phyloP scores from a whole-genome alignment of 352 stramenopile species.

The Pythium oligandrum region DNA sequence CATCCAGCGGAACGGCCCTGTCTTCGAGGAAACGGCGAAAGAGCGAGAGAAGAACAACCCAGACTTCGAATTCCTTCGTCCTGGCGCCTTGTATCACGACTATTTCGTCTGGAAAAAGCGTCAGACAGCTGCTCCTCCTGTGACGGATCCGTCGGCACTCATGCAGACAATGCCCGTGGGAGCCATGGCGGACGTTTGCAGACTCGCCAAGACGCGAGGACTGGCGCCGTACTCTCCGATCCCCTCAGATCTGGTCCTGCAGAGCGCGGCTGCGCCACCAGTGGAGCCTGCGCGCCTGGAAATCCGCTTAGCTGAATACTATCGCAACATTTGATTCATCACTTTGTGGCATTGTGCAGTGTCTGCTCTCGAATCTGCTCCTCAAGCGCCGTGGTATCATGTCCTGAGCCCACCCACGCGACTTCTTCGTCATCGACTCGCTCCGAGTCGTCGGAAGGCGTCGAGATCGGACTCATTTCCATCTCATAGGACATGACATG shows the following conservation, averaged over 20 bases:
- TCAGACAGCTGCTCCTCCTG: neutral
- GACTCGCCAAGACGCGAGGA: slow-evolving; percentile 25
- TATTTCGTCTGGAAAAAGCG: slow-evolving; percentile 38
- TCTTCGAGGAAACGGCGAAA: slow-evolving; percentile 42
- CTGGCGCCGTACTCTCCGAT: slow-evolving; percentile 37
- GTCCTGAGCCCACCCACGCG: no score
- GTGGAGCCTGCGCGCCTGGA: slow-evolving; percentile 49
- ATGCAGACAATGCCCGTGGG: slow-evolving; percentile 31
- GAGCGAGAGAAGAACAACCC: slow-evolving; percentile 47
- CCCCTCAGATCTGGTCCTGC: slow-evolving; percentile 28
- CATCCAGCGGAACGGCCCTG: slow-evolving; percentile 44
- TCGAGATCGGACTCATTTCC: no score
- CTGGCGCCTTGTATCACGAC: slow-evolving; percentile 35
- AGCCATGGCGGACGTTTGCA: slow-evolving; percentile 54
- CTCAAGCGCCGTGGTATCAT: no score
- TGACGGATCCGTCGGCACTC: neutral
- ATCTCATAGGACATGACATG: no score
- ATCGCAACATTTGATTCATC: slow-evolving; percentile 15
- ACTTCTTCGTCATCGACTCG: no score
- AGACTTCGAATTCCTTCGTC: slow-evolving; percentile 46
- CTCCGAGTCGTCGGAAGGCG: no score
- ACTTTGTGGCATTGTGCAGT: no score
- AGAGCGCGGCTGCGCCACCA: slow-evolving; percentile 17
- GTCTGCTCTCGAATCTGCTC: no score
- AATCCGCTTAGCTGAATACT: slow-evolving; percentile 54